These are phyloP conservation scores for Hsuehochloa calcarea DNA, from an alignment of 176 grass and related monocot species.

Conservation along the genomic window DNA sequence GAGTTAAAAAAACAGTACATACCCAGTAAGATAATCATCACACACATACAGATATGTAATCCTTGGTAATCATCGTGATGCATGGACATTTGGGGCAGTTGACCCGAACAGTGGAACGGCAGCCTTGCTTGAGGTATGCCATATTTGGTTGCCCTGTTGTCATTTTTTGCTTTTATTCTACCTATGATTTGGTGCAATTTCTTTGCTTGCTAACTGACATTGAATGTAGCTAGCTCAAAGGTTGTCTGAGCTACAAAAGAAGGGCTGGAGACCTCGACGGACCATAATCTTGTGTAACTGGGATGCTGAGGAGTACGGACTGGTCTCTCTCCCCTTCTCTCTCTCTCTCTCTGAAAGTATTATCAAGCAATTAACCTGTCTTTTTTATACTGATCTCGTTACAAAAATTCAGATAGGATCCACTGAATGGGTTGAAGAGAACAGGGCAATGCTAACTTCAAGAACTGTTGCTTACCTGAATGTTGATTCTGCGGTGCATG, in stretches of 20 bases:
- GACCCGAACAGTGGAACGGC: conserved; percentile 95
- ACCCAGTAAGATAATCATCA: conserved; percentile 1
- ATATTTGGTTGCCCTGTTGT: not conserved
- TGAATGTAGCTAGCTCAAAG: conserved; percentile 80
- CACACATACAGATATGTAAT: conserved; percentile 63
- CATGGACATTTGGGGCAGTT: conserved; percentile 87
- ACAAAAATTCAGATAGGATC: conserved; percentile 65
- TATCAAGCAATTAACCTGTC: conserved; percentile 19
- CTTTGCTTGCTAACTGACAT: conserved; percentile 18
- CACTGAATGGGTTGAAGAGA: conserved; percentile 96
- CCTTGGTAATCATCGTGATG: conserved; percentile 94
- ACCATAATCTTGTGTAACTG: conserved; percentile 92
- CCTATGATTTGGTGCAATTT: not conserved
- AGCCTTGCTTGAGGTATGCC: conserved; percentile 81
- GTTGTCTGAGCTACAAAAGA: conserved; percentile 67
- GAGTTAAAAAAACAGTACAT: not conserved
- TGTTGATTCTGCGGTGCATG: conserved; percentile 56
- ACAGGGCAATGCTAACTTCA: conserved; percentile 64
- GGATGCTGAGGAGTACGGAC: conserved; percentile 86
- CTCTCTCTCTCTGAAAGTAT: not conserved
- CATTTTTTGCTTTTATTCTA: not conserved
- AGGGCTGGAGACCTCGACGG: conserved; percentile 78
- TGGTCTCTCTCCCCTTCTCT: conserved; percentile 45
- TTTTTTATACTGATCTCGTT: not conserved
- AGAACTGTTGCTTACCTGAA: conserved; percentile 80